These are phyloP conservation scores for Mucor indicus DNA, from an alignment of 371 early-diverging fungal genomes.

Conservation along the genomic window DNA sequence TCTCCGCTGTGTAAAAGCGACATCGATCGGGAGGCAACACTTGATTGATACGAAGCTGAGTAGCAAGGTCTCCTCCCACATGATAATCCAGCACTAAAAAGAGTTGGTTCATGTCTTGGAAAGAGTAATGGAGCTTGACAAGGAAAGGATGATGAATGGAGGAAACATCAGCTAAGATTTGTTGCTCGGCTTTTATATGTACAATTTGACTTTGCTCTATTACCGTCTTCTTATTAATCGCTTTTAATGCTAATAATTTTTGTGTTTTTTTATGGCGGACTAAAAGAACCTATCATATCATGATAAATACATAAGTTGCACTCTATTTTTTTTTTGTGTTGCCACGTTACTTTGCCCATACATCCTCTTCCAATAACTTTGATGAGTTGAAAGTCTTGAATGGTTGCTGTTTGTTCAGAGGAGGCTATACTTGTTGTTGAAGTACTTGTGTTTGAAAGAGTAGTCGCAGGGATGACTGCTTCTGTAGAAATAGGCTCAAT, in stretches of 20 bases:
- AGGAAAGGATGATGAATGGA: slow-evolving; percentile 86
- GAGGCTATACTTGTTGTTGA: background rate
- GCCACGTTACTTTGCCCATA: slow-evolving; percentile 42
- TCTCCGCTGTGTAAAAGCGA: slow-evolving; percentile 80
- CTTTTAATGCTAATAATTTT: slow-evolving; percentile 90
- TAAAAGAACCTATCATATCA: slow-evolving; percentile 70
- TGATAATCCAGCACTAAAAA: slow-evolving; percentile 98
- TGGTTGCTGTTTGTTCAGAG: slow-evolving; percentile 8
- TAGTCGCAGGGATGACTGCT: no score
- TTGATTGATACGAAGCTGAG: slow-evolving; percentile 30
- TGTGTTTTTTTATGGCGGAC: slow-evolving; percentile 60
- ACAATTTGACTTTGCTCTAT: slow-evolving; percentile 86
- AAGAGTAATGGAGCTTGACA: slow-evolving; percentile 89
- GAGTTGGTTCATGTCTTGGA: slow-evolving; percentile 88
- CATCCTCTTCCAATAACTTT: slow-evolving; percentile 54
- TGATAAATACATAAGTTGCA: background rate
- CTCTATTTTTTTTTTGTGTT: background rate
- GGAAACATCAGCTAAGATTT: slow-evolving; percentile 51
- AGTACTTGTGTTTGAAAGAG: background rate
- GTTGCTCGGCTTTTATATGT: slow-evolving; percentile 50
- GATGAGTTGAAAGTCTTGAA: slow-evolving; percentile 51
- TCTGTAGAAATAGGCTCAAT: no score
- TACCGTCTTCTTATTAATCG: slow-evolving; percentile 91
- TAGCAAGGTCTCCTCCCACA: slow-evolving; percentile 74
- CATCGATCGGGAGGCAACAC: slow-evolving; percentile 42